Evolutionary conservation across 202 grass and related monocot species (phyloP).

Genomic region (Zizania palustris): DNA sequence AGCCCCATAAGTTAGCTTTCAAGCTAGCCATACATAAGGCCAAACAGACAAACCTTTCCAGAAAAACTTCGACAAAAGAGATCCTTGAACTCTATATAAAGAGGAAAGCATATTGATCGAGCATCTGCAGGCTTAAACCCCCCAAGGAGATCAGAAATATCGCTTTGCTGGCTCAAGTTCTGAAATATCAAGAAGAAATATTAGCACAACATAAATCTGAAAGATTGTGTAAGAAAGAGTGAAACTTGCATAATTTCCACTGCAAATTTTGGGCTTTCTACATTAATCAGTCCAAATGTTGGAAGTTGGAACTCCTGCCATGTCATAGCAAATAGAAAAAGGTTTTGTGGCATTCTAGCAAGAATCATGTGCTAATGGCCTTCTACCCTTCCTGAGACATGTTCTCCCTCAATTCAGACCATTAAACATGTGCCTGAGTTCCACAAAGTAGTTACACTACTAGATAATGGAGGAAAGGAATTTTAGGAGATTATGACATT

Average conservation of each 20-base stretch:
- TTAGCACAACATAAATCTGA: constrained; percentile 15
- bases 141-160: constrained; percentile 92
- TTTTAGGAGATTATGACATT: constrained; percentile 11
- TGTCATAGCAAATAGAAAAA: not conserved
- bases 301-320: constrained; percentile 7
- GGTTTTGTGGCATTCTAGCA: constrained; percentile 2
- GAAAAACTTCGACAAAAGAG: constrained; percentile 71
- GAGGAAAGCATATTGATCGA: constrained; percentile 76
- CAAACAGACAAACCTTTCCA: constrained; percentile 52
- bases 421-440: not conserved
- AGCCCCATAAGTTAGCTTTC: constrained; percentile 7
- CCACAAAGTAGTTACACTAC: not conserved
- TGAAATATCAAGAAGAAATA: constrained; percentile 41
- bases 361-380: not conserved
- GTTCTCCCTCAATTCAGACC: constrained; percentile 1
- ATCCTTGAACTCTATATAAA: constrained; percentile 84
- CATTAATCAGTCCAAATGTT: constrained; percentile 16
- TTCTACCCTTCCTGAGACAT: not conserved
- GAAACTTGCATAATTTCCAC: constrained; percentile 6
- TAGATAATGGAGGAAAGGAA: not conserved
- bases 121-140: constrained; percentile 91
- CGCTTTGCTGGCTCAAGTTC: constrained; percentile 98
- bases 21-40: not conserved
- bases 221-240: not conserved
- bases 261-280: constrained; percentile 24